Percentiles rank a stretch among this genome's conserved stretches.
These are phyloP conservation scores for Alternaria arbusti DNA, from an alignment of 2,329 filamentous ascomycete species.

Conservation along the genomic window DNA sequence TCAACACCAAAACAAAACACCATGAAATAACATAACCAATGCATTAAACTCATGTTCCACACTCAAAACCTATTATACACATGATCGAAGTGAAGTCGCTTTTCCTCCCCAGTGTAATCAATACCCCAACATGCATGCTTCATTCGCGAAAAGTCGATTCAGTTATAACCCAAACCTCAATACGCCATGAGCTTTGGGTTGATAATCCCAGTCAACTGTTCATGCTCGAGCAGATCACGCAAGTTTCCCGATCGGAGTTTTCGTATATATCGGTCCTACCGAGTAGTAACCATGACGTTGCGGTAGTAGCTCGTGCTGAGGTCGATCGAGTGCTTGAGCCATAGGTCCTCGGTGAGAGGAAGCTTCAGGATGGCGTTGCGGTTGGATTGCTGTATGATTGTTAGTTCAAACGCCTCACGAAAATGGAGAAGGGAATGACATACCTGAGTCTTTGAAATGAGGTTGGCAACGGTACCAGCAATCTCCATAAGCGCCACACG, in stretches of 20 bases:
- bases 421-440: not conserved
- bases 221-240: not conserved
- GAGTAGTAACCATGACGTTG: slow-evolving; percentile 51
- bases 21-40: not conserved
- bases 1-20: not conserved
- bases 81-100: not conserved
- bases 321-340: slow-evolving; percentile 72
- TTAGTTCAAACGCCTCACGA: slow-evolving; percentile 39
- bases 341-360: slow-evolving; percentile 74
- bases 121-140: not conserved
- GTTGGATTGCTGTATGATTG: slow-evolving; percentile 11
- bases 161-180: not conserved
- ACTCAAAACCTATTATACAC: slow-evolving; percentile 17
- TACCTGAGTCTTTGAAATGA: slow-evolving; percentile 59
- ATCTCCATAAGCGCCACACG: slow-evolving; percentile 83
- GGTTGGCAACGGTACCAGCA: slow-evolving; percentile 72
- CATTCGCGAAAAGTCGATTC: not conserved
- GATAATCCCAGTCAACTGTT: not conserved
- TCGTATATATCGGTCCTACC: too few relatives aligned
- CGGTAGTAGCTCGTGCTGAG: slow-evolving; percentile 73
- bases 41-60: slow-evolving; percentile 1
- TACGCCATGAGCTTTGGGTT: not conserved
- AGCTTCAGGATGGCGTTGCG: slow-evolving; percentile 62
- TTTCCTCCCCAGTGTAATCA: not conserved
- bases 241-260: too few relatives aligned